These are phyloP conservation scores for Ampelocalamus luodianensis DNA, from an alignment of 176 grass and related monocot species.

Conservation along the genomic window DNA sequence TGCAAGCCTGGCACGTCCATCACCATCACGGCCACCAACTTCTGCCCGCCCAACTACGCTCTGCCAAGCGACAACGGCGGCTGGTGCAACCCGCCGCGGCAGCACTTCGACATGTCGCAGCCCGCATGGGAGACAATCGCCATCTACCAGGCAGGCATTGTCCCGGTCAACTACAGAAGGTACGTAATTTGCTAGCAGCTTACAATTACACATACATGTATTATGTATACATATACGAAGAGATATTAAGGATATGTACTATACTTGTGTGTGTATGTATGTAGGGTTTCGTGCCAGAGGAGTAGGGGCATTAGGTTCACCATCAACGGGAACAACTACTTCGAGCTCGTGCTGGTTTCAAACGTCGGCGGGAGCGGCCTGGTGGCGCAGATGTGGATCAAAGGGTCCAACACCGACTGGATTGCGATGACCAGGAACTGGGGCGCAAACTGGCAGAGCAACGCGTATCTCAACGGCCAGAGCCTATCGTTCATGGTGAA, in stretches of 20 bases:
- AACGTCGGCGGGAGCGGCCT: constrained; percentile 59
- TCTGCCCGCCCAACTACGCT: constrained; percentile 89
- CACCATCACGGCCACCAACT: constrained; percentile 82
- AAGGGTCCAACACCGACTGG: constrained; percentile 32
- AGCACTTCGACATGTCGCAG: constrained; percentile 75
- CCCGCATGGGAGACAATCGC: constrained; percentile 27
- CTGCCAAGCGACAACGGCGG: constrained; percentile 69
- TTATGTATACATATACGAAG: no score
- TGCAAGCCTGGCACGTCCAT: constrained; percentile 61
- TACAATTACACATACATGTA: no score
- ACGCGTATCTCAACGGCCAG: constrained; percentile 63
- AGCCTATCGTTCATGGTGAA: constrained; percentile 76
- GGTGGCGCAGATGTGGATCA: constrained; percentile 13
- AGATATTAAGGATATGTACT: no score
- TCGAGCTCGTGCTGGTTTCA: constrained; percentile 84
- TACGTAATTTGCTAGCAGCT: no score
- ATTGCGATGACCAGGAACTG: constrained; percentile 91
- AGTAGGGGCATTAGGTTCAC: no score
- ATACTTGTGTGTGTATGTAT: no score
- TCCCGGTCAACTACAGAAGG: no score
- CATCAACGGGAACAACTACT: constrained; percentile 48
- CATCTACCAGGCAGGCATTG: no score
- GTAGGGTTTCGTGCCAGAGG: no score
- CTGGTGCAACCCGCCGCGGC: constrained; percentile 71
- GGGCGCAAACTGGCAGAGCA: constrained; percentile 97